Evolutionary conservation across 306 rosid species (phyloP), one percentile per base, ranked within the genome.

Genomic region (Aeschynomene evenia): DNA sequence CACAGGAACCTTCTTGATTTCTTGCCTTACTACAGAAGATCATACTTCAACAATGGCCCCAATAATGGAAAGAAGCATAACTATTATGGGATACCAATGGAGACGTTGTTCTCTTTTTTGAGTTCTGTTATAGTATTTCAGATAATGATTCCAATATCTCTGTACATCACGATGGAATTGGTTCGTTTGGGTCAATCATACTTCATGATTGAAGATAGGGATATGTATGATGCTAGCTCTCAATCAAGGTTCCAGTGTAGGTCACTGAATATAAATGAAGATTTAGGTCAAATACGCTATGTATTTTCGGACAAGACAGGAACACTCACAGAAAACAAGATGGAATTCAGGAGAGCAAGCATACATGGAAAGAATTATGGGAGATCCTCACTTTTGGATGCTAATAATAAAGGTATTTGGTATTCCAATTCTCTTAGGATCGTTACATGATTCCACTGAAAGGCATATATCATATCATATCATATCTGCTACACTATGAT

Each of bases 91-190:
- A 80, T 87, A 65, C 86, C 91, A 3, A 73, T 86, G 92, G 97
- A 91, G 57, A 85, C 80, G 14, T 78, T 91, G 70, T 86, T 91
- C 84, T 86, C 97, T 46, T 91, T 91, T 70, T 76, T 91, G 86
- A 91, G 91, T 73, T 91, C 97, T 42, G 76, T 91, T 42, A 91
- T 91, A 37, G 96, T 91, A 57, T 91, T 91, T 72, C 97, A 91
- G 89, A 91, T 91, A 16, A 88, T 91, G 97, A 91, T 91, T 69
- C 97, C 97, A 3, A 91, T 91, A 75, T 88, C 97, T 64, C 92
- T 91, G n/a, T 91, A 88, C 79, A 91, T 91, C 69, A 86, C 96
- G 1, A 86, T 88, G 96, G 97, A 91, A 82, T 76, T 91, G 82
- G 96, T 91, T 68, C 88, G 97, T 21, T 74, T 91, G 80, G 95